Base-by-base conservation (phyloP, 208 protist species). In the Kentomonas sorsogonicus region DNA sequence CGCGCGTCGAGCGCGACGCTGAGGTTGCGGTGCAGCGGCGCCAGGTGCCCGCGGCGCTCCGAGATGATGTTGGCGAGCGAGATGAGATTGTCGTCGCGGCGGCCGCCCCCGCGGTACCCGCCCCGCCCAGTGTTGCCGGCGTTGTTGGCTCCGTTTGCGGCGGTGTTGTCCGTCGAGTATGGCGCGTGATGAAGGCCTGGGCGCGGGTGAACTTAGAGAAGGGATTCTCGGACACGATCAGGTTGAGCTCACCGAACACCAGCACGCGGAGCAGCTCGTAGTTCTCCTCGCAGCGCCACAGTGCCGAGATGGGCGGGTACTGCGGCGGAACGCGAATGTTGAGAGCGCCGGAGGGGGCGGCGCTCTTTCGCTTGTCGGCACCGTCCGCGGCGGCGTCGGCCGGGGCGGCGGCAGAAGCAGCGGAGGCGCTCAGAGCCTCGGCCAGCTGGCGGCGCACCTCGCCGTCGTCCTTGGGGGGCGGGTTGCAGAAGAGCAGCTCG, bases 191-290 rank as follows among this genome's bases (percentile, higher is more conserved):
- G 56, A 77, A 79, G 10, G 66, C 67, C 36, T 83, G 74, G 22
- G 86, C 83, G 53, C 74, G 73, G 7, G 86, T 79, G 50, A 88
- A 94, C 36, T 89, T 89, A 3, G 72, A 53, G 52, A 94, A 94
- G 0, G 86, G 86, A 48, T 91, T 86, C 48, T 86, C 79, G 1
- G 83, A 89, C 9, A 91, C 83, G 45, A 91, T 68, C 13, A 89
- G 59, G 69, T 94, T 94, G 26, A 94, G 70, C 57, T 94, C 86
- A 50, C 78, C 86, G 72, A 94, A 94, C 1, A 94, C 66, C 30
- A 94, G 71, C 53, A 94, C 58, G n/a, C 72, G 69, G 22, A 91
- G 72, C 23, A 94, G 63, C 6, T 83, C 70, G 27, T 82, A 26
- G 55, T 94, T 94, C 53, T 91, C 83, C 52, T 77, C 80, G 56